Evolutionary conservation across 441 rosid genomes (phyloP).

Genomic region (Populus hybrid): DNA sequence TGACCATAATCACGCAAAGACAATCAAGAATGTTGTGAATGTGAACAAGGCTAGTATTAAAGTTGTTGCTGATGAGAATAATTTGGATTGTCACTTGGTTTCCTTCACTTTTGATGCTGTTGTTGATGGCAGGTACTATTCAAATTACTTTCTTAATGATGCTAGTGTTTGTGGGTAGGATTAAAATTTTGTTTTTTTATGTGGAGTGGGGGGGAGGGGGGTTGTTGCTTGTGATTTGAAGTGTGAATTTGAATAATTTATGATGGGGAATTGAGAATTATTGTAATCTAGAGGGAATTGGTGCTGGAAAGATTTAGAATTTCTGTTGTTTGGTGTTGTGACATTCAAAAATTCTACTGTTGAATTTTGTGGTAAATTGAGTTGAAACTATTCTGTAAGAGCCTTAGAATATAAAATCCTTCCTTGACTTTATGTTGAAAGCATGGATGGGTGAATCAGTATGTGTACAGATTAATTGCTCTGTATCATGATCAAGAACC

Average conservation of each 20-base stretch:
- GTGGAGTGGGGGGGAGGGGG: not conserved
- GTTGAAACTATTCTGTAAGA: not conserved
- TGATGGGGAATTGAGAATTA: not conserved
- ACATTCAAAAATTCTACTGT: slow-evolving; percentile 1
- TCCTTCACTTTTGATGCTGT: slow-evolving; percentile 81
- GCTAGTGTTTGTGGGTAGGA: not conserved
- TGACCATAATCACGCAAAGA: slow-evolving; percentile 70
- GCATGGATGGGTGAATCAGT: not conserved
- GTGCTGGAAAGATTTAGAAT: not conserved
- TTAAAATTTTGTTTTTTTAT: not conserved
- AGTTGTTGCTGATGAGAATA: slow-evolving; percentile 54
- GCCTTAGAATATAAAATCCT: not conserved
- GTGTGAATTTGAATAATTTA: not conserved
- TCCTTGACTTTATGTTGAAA: not conserved
- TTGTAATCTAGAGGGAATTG: not conserved
- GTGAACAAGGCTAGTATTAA: slow-evolving; percentile 56
- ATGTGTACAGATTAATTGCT: not conserved
- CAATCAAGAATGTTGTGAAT: slow-evolving; percentile 73
- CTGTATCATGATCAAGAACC: not conserved
- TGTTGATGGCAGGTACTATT: slow-evolving; percentile 60
- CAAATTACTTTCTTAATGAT: not conserved
- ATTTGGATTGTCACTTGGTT: slow-evolving; percentile 52
- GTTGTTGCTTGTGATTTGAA: not conserved
- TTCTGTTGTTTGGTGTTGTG: not conserved
- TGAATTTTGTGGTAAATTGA: not conserved